Evolutionary conservation across 768 basidiomycete species (phyloP).

Genomic region (Hericium erinaceus): DNA sequence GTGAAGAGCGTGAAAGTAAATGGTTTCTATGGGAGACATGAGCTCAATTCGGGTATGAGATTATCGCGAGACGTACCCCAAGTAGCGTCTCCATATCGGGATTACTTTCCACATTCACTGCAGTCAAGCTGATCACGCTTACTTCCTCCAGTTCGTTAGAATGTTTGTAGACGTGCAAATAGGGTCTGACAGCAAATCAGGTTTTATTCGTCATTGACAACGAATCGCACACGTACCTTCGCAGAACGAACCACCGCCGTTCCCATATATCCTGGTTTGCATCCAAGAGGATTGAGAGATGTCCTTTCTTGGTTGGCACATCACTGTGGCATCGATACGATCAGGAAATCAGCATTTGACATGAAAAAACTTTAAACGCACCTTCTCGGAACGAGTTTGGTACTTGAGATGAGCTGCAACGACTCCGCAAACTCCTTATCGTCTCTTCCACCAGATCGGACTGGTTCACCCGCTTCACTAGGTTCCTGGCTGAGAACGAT

Average conservation of each 20-base stretch:
- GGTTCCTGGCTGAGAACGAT: constrained; percentile 72
- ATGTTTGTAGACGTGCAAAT: constrained; percentile 79
- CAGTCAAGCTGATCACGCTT: constrained; percentile 71
- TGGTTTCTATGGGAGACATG: constrained; percentile 44
- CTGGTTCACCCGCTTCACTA: constrained; percentile 41
- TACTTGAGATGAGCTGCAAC: constrained; percentile 61
- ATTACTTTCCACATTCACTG: constrained; percentile 80
- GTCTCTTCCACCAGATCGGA: constrained; percentile 22
- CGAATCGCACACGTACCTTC: constrained; percentile 41
- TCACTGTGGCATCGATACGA: constrained; percentile 40
- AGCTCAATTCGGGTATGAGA: neutral
- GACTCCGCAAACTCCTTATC: constrained; percentile 35
- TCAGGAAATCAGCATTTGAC: constrained; percentile 2
- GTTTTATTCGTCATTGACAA: neutral
- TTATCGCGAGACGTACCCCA: constrained; percentile 36
- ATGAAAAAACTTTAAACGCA: constrained; percentile 23
- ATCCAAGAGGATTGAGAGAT: constrained; percentile 71
- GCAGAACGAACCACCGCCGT: constrained; percentile 78
- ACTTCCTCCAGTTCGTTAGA: constrained; percentile 80
- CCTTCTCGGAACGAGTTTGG: constrained; percentile 69
- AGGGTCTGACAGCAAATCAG: constrained; percentile 52
- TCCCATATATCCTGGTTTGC: constrained; percentile 78
- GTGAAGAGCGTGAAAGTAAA: constrained; percentile 90
- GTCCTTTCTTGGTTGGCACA: constrained; percentile 75
- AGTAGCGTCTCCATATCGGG: constrained; percentile 82